Conservation (phyloP, 2,329 filamentous ascomycete genomes). For the Colletotrichum limetticola region DNA sequence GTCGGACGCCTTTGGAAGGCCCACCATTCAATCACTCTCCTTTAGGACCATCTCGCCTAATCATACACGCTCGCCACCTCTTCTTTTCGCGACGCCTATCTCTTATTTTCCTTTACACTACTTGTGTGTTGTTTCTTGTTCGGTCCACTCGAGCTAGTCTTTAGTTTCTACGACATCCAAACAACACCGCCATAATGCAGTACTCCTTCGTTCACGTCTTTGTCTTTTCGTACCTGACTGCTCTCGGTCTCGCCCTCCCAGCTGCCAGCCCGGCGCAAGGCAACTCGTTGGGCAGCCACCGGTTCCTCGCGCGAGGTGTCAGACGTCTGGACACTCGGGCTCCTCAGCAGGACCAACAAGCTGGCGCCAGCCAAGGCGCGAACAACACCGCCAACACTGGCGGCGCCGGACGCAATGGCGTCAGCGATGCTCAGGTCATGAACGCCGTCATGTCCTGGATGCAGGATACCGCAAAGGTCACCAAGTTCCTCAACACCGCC, state of each 20-base stretch:
- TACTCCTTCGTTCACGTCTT: slow-evolving; percentile 18
- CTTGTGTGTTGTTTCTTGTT: neutral
- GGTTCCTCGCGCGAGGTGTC: neutral
- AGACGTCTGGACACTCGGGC: neutral
- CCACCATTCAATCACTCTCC: slow-evolving; percentile 21
- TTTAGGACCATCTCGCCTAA: slow-evolving; percentile 1
- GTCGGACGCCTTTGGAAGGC: slow-evolving; percentile 32
- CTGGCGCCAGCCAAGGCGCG: slow-evolving; percentile 14
- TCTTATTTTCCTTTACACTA: neutral
- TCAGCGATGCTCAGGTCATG: slow-evolving; percentile 35
- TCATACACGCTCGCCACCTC: neutral
- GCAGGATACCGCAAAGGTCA: slow-evolving; percentile 37
- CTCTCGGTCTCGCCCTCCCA: slow-evolving; percentile 16
- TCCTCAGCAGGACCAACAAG: slow-evolving; percentile 1
- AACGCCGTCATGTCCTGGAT: slow-evolving; percentile 38
- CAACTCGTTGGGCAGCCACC: neutral
- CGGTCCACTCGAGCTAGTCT: slow-evolving; percentile 11
- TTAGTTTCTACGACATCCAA: neutral
- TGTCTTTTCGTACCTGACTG: slow-evolving; percentile 12
- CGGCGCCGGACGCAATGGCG: slow-evolving; percentile 14
- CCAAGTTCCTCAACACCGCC: slow-evolving; percentile 37
- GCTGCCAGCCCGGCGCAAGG: slow-evolving; percentile 27
- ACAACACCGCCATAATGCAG: slow-evolving; percentile 29
- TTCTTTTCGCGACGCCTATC: neutral
- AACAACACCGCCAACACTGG: slow-evolving; percentile 14